Conservation (phyloP, 768 basidiomycete species). For the Ramaria rubella region DNA sequence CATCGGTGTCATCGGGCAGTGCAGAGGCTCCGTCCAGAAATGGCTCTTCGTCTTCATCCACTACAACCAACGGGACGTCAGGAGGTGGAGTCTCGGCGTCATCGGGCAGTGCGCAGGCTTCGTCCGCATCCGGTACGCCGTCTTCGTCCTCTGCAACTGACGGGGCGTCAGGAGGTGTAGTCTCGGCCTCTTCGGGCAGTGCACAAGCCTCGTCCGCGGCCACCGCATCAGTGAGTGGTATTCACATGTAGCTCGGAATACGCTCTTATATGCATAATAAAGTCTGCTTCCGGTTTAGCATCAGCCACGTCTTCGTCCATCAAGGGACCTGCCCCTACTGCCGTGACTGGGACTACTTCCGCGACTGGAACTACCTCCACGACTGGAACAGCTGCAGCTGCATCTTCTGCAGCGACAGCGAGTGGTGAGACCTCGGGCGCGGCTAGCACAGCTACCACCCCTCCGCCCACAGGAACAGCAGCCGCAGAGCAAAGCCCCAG, state of each 20-base stretch:
- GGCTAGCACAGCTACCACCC: background rate
- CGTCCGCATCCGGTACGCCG: background rate
- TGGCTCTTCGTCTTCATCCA: background rate
- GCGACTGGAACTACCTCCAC: slow-evolving; percentile 12
- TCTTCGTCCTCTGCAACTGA: background rate
- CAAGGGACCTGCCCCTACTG: background rate
- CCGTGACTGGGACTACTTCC: slow-evolving; percentile 8
- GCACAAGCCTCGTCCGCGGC: slow-evolving; percentile 10
- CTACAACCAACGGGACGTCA: no score
- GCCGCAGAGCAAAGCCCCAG: background rate
- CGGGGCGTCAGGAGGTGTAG: no score
- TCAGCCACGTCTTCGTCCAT: background rate
- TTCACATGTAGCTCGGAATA: background rate
- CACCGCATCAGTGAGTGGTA: background rate
- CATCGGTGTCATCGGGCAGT: background rate
- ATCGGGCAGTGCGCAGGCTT: background rate
- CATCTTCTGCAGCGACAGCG: slow-evolving; percentile 13
- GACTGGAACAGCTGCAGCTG: slow-evolving; percentile 14
- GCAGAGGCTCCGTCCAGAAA: no score
- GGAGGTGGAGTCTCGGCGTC: no score
- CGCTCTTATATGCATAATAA: background rate
- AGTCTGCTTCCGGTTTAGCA: slow-evolving; percentile 10
- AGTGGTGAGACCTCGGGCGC: background rate
- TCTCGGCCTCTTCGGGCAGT: no score
- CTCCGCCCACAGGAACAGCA: background rate